phyloP scores from a whole-genome alignment of 331 rosid species.

The Malus hybrid region DNA sequence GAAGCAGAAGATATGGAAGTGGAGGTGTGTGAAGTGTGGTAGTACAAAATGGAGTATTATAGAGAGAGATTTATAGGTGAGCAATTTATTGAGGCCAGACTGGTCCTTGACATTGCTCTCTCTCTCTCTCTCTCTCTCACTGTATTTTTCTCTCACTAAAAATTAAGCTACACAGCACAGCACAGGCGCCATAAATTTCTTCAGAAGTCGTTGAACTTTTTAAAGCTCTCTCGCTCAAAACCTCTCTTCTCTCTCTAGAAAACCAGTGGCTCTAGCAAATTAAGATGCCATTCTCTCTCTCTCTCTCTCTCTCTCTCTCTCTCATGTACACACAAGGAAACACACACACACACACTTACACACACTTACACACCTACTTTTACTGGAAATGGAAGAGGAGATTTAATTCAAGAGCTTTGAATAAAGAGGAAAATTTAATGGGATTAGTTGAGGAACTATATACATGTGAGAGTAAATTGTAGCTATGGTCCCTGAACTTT shows the following conservation, averaged over 20 bases:
- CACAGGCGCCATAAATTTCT: conserved; percentile 40
- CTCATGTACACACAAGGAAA: not conserved
- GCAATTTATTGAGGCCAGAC: conserved; percentile 59
- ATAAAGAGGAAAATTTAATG: conserved; percentile 56
- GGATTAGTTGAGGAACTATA: conserved; percentile 72
- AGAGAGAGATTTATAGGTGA: conserved; percentile 66
- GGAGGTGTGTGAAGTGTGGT: too few relatives aligned
- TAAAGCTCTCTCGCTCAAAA: not conserved
- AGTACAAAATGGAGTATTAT: conserved; percentile 11
- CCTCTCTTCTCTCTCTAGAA: not conserved
- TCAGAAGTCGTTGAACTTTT: conserved; percentile 51
- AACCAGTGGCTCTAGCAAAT: not conserved
- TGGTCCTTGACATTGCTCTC: conserved; percentile 28
- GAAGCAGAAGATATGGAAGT: not conserved
- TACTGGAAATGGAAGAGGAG: conserved; percentile 27
- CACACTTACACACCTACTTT: conserved; percentile 25
- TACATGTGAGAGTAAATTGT: not conserved
- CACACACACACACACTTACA: not conserved
- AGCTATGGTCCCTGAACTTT: too few relatives aligned
- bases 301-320: not conserved
- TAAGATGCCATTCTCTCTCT: not conserved
- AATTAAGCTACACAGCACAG: conserved; percentile 17
- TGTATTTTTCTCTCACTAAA: conserved; percentile 21
- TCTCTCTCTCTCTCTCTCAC: too few relatives aligned
- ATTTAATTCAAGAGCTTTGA: conserved; percentile 40